These are phyloP conservation scores for Coemansia sp. DNA, from an alignment of 371 early-diverging fungal genomes.

Conservation along the genomic window DNA sequence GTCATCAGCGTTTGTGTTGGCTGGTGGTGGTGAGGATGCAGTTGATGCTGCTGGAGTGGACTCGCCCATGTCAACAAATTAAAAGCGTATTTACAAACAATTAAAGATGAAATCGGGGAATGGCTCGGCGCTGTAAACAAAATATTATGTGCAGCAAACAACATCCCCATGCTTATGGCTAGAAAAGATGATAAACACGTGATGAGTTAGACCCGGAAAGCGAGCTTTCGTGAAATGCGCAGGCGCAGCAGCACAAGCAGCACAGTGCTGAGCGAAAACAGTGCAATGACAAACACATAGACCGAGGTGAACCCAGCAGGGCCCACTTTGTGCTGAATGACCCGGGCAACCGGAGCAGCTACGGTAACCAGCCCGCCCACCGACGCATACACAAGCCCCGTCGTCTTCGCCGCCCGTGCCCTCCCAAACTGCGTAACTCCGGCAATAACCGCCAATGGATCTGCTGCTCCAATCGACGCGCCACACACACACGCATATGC, in stretches of 20 bases:
- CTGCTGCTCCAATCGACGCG: slow-evolving; percentile 38
- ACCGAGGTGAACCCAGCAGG: slow-evolving; percentile 11
- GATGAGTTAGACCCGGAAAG: background rate
- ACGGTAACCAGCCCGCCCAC: slow-evolving; percentile 36
- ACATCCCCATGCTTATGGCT: background rate
- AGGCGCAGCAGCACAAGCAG: slow-evolving; percentile 24
- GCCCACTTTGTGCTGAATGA: slow-evolving; percentile 18
- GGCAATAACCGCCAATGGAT: slow-evolving; percentile 46
- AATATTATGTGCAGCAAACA: background rate
- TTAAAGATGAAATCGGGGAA: background rate
- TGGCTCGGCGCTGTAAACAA: background rate
- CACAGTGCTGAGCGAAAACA: slow-evolving; percentile 32
- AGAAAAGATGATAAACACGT: background rate
- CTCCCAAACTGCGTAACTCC: slow-evolving; percentile 41
- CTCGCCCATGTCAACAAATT: background rate
- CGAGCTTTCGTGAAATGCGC: slow-evolving; percentile 25
- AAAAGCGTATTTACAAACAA: background rate
- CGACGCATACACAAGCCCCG: slow-evolving; percentile 38
- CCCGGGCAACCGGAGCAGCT: slow-evolving; percentile 25
- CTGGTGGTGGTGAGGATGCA: background rate
- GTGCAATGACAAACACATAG: slow-evolving; percentile 13
- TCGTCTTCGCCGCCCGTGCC: slow-evolving; percentile 19
- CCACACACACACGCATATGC: slow-evolving; percentile 45
- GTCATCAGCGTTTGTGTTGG: background rate
- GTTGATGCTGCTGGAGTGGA: background rate